A percentile compares a stretch with the other conserved stretches of the same genome.
These are phyloP conservation scores for Graphiopsis chlorocephala DNA, from an alignment of 2,329 filamentous ascomycete species.

Conservation along the genomic window DNA sequence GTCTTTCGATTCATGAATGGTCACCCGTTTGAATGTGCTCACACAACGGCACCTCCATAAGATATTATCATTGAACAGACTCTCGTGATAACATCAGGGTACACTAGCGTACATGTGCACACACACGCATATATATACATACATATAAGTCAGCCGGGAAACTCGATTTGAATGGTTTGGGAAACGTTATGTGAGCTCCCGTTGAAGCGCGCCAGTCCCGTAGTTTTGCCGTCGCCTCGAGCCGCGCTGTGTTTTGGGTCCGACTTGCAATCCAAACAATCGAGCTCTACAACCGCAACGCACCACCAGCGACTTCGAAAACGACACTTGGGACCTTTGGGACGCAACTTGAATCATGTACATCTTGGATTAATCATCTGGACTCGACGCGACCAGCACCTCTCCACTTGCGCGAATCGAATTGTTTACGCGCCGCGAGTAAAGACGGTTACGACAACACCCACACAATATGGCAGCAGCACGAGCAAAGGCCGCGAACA, in stretches of 20 bases:
- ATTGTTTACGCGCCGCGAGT: slow-evolving; percentile 13
- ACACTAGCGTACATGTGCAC: background rate
- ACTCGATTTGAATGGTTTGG: no score
- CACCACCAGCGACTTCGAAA: slow-evolving; percentile 6
- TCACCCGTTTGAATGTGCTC: no score
- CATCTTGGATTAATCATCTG: background rate
- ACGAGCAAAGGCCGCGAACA: slow-evolving; percentile 26
- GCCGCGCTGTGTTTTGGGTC: slow-evolving; percentile 9
- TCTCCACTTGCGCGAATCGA: background rate
- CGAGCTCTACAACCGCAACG: background rate
- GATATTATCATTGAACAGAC: background rate
- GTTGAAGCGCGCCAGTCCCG: background rate
- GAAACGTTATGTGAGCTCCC: slow-evolving; percentile 1
- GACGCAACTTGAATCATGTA: slow-evolving; percentile 6
- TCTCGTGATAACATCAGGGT: background rate
- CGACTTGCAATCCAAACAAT: slow-evolving; percentile 13
- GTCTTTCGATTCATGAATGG: background rate
- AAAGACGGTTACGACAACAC: slow-evolving; percentile 17
- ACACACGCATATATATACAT: no score
- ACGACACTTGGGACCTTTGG: background rate
- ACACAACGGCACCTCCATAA: background rate
- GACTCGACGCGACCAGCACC: background rate
- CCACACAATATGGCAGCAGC: slow-evolving; percentile 26
- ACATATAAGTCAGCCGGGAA: background rate
- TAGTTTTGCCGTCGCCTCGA: background rate